Conservation (phyloP, 768 basidiomycete species). For the Pleurotus tuoliensis region DNA sequence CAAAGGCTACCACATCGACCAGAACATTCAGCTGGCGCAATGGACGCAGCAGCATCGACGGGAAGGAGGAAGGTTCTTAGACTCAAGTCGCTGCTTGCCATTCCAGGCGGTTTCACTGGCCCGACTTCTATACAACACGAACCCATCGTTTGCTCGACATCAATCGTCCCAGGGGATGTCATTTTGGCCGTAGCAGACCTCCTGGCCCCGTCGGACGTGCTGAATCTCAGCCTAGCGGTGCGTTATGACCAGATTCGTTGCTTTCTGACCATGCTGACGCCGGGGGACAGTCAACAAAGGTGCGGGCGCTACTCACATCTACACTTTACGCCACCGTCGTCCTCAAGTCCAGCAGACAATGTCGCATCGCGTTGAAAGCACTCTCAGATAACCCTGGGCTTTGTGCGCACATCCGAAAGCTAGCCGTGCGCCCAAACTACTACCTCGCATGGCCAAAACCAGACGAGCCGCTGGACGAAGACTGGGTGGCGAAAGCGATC, state of each 20-base stretch:
- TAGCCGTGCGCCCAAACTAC: slow-evolving; percentile 46
- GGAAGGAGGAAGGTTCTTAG: too few species aligned
- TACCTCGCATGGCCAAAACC: slow-evolving; percentile 47
- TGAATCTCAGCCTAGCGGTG: slow-evolving; percentile 4
- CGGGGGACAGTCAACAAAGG: not conserved
- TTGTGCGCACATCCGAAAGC: slow-evolving; percentile 34
- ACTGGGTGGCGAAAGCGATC: slow-evolving; percentile 35
- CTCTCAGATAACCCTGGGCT: slow-evolving; percentile 30
- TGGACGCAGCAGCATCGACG: too few species aligned
- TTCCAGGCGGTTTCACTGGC: not conserved
- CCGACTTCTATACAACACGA: not conserved
- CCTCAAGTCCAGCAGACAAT: slow-evolving; percentile 39
- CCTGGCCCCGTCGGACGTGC: slow-evolving; percentile 2
- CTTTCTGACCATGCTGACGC: not conserved
- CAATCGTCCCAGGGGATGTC: not conserved
- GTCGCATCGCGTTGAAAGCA: slow-evolving; percentile 32
- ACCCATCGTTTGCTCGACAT: not conserved
- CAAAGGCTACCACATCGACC: too few species aligned
- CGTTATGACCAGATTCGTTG: not conserved
- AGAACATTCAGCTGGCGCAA: too few species aligned
- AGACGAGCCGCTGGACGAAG: slow-evolving; percentile 33
- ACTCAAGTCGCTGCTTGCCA: not conserved
- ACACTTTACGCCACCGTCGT: slow-evolving; percentile 40
- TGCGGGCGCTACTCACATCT: not conserved
- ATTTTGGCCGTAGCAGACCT: slow-evolving; percentile 2